A percentile compares a stretch with the other conserved stretches of the same genome.
Conservation (phyloP, 805 yeast genomes). For the Clavispora fructus region DNA sequence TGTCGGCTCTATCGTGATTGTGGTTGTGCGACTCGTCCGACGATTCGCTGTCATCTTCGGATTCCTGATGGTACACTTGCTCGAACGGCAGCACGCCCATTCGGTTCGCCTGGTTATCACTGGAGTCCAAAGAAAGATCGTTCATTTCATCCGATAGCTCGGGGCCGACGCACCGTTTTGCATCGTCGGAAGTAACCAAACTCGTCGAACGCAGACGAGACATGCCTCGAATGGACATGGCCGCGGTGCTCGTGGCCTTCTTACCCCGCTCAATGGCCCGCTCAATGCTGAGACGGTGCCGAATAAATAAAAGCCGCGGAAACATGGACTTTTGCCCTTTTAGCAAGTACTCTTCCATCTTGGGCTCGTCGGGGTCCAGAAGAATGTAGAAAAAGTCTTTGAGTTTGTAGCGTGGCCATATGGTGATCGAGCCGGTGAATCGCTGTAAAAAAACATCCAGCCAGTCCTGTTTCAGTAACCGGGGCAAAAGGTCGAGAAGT, state of each 20-base stretch:
- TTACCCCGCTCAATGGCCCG: conserved; percentile 54
- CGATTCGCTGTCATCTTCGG: conserved; percentile 1
- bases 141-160: background rate
- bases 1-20: background rate
- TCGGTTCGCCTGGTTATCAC: conserved; percentile 1
- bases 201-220: conserved; percentile 5
- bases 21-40: conserved; percentile 1
- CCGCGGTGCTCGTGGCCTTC: conserved; percentile 14
- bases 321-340: conserved; percentile 63
- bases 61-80: background rate
- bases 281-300: conserved; percentile 62
- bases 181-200: conserved; percentile 8
- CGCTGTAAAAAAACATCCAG: conserved; percentile 68
- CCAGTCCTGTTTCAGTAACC: conserved; percentile 73
- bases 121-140: conserved; percentile 10
- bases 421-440: conserved; percentile 70
- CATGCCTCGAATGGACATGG: background rate
- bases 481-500: conserved; percentile 62
- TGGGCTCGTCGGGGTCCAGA: conserved; percentile 61
- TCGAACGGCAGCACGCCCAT: background rate
- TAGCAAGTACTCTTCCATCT: conserved; percentile 48
- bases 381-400: conserved; percentile 59
- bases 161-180: background rate
- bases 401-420: conserved; percentile 64
- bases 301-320: conserved; percentile 62